Conservation (phyloP, 1,284 basidiomycete species). For the Cryptococcus sp. region DNA sequence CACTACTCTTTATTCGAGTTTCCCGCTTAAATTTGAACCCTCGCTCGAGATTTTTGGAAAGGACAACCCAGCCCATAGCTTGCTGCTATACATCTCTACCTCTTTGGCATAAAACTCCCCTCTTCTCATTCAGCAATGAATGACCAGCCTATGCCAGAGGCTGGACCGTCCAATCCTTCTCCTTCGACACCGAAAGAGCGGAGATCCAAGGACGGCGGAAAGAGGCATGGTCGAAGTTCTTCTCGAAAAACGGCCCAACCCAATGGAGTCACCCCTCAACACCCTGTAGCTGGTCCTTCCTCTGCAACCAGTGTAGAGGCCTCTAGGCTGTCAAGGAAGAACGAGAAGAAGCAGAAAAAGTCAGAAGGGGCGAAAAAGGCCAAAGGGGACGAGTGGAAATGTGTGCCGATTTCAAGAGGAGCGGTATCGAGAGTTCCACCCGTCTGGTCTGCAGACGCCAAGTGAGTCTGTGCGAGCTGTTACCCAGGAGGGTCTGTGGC, state of each 20-base stretch:
- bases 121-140: too few species aligned
- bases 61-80: too few species aligned
- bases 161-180: not conserved
- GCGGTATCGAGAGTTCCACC: slow-evolving; percentile 62
- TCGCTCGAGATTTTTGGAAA: too few species aligned
- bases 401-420: slow-evolving; percentile 57
- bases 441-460: slow-evolving; percentile 77
- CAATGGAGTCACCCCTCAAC: not conserved
- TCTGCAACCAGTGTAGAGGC: slow-evolving; percentile 4
- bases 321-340: not conserved
- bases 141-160: not conserved
- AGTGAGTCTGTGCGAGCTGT: slow-evolving; percentile 52
- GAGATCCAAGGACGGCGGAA: too few species aligned
- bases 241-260: too few species aligned
- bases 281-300: slow-evolving; percentile 1
- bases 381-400: slow-evolving; percentile 24
- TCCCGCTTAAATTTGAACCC: not conserved
- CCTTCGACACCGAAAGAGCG: too few species aligned
- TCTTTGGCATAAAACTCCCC: not conserved
- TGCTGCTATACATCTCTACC: not conserved
- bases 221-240: not conserved
- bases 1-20: not conserved
- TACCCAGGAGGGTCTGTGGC: slow-evolving; percentile 14
- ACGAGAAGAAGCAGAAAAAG: slow-evolving; percentile 2
- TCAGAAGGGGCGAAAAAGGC: not conserved